Evolutionary conservation across 805 yeast species (phyloP).

Genomic region (Yarrowia divulgata): DNA sequence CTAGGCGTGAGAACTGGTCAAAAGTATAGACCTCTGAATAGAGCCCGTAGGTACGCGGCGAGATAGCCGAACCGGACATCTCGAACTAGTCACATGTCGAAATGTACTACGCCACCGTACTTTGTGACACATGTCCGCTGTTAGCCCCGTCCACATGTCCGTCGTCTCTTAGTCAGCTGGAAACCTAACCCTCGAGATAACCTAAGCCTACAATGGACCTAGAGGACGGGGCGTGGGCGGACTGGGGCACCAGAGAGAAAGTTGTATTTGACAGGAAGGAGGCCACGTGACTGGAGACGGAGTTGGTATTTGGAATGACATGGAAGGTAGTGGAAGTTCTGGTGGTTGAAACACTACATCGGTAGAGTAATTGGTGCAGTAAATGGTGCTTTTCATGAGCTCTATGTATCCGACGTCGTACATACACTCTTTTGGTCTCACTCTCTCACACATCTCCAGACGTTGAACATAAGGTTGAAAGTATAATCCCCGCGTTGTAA

Average conservation of each 20-base stretch:
- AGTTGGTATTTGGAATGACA: background rate
- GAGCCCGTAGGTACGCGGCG: background rate
- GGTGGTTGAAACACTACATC: no score
- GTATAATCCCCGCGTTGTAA: constrained; percentile 25
- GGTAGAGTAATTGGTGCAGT: no score
- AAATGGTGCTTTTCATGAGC: no score
- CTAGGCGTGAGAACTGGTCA: background rate
- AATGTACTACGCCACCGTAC: background rate
- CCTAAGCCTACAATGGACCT: background rate
- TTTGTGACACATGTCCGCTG: constrained; percentile 5
- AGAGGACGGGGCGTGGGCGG: constrained; percentile 23
- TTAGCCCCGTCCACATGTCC: background rate
- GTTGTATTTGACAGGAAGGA: background rate
- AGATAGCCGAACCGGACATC: constrained; percentile 8
- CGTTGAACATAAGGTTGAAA: constrained; percentile 16
- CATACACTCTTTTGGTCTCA: no score
- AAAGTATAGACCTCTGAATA: background rate
- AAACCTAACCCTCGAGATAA: constrained; percentile 33
- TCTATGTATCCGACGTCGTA: no score
- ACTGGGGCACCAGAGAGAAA: constrained; percentile 15
- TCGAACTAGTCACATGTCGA: background rate
- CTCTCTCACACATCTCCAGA: background rate
- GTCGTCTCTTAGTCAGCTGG: no score
- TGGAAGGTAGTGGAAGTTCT: background rate
- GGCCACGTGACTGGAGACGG: background rate